These are phyloP conservation scores for Laburnicola sp. DNA, from an alignment of 2,329 filamentous ascomycete species.

Conservation along the genomic window DNA sequence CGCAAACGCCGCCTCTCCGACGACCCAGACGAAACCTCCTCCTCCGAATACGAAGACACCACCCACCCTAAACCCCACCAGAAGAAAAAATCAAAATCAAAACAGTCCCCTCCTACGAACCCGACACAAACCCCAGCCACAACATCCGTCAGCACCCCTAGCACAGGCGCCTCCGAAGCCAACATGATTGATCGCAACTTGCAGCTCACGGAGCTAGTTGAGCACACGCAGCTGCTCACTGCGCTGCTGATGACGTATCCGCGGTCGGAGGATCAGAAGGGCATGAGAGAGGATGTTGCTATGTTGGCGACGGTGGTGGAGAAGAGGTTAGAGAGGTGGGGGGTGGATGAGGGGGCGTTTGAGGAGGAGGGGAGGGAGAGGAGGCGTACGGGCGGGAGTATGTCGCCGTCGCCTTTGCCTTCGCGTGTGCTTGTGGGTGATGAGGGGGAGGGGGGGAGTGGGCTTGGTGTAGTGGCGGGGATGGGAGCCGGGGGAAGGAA, in stretches of 20 bases:
- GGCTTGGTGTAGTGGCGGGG: too few relatives aligned
- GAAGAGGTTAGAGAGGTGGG: constrained; percentile 21
- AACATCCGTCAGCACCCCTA: neutral
- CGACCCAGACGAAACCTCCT: constrained; percentile 12
- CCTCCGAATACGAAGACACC: constrained; percentile 6
- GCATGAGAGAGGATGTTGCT: constrained; percentile 24
- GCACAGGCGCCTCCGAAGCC: constrained; percentile 9
- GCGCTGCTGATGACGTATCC: constrained; percentile 24
- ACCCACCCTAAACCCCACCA: neutral
- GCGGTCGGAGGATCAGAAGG: constrained; percentile 13
- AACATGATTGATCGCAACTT: constrained; percentile 11
- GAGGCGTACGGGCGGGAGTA: too few relatives aligned
- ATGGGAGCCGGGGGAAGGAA: too few relatives aligned
- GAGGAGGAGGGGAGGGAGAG: too few relatives aligned
- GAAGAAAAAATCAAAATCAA: neutral
- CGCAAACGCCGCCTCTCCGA: constrained; percentile 15
- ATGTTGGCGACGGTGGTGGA: constrained; percentile 21
- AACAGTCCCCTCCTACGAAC: neutral
- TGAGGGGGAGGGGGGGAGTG: too few relatives aligned
- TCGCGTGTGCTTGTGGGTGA: too few relatives aligned
- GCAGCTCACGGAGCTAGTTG: constrained; percentile 13
- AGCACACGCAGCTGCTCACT: constrained; percentile 22
- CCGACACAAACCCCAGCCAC: neutral
- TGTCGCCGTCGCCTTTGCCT: too few relatives aligned
- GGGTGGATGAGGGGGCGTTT: too few relatives aligned